Percentiles rank a stretch among this genome's conserved stretches.
Evolutionary conservation across 2,329 filamentous ascomycete genomes (phyloP).

Genomic region (Colletotrichum phormii): DNA sequence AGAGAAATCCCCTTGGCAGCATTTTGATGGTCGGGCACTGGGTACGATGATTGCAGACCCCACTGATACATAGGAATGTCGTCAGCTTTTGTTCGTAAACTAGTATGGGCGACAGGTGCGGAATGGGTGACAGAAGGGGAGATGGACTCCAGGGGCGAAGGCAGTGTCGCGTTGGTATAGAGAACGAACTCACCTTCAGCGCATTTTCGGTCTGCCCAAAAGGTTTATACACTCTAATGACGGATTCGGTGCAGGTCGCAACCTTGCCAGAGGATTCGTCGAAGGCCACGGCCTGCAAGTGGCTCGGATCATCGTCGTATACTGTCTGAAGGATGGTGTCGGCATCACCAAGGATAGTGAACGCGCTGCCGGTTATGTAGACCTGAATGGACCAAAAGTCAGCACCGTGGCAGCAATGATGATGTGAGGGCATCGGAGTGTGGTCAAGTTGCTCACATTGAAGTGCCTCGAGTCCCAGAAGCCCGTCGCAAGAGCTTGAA

Average conservation of each 20-base stretch:
- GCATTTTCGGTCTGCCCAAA: constrained; percentile 76
- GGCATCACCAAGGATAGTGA: constrained; percentile 83
- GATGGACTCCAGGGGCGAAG: neutral
- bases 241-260: constrained; percentile 74
- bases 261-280: constrained; percentile 89
- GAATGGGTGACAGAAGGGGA: neutral
- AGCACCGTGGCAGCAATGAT: constrained; percentile 24
- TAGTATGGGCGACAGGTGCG: neutral
- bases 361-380: constrained; percentile 90
- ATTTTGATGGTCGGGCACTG: constrained; percentile 46
- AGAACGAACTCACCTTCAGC: constrained; percentile 72
- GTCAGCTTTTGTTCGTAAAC: constrained; percentile 4
- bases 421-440: constrained; percentile 12
- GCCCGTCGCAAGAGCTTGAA: constrained; percentile 81
- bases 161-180: neutral
- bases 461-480: constrained; percentile 79
- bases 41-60: constrained; percentile 72
- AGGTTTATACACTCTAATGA: constrained; percentile 83
- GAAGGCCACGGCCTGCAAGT: constrained; percentile 80
- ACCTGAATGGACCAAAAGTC: constrained; percentile 60
- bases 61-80: constrained; percentile 58
- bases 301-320: constrained; percentile 80
- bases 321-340: constrained; percentile 87
- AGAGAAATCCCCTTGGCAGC: constrained; percentile 60
- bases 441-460: constrained; percentile 65